Evolutionary conservation across 495 filamentous ascomycete species (phyloP), one percentile per base, ranked within the genome.

Genomic region (Daldinia loculata): DNA sequence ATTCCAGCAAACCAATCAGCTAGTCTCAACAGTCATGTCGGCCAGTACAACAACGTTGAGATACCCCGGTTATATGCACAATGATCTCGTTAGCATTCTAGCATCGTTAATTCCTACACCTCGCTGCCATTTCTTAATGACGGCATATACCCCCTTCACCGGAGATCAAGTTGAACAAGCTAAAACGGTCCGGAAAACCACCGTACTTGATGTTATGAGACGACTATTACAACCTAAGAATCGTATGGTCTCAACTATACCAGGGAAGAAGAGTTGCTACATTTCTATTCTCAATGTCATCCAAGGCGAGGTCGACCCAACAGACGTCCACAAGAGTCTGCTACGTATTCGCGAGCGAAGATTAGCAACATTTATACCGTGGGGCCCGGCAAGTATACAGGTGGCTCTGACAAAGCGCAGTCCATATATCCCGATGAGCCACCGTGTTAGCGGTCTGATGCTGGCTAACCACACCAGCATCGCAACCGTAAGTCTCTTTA

Each of bases 1-100:
- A 0, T 97, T 97, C 78, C 90, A 95, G 61, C 95, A 99, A 77
- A 98, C 96, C 11, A 99, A 99, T 78, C 96, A 98, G 78, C 85
- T 99, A 27, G 95, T 97, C 9, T 97, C 95, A 29, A 99, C 96
- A 2, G 96, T 99, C 70, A 99, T 99, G 95, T 98, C 94, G 26
- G 95, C 96, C 9, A 95, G 93, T 74, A 99, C 95, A 1, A 97
- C 94, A 6, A 97, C 95, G 7, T 90, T 99, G 34, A 88, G 95
- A 65, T 98, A 99, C 78, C 95, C 95, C 1, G 95, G 96, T 27
- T 99, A 99, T 77, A 98, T 99, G 96, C 95, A 99, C 82, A 99
- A 99, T 78, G 95, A 99, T 76, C 90, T 99, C 7, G 95, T 96
- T 70, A 93, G 94, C 75, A 98, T 99, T 75, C 89, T 98, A 52